Conservation (phyloP, 129 eudicot genomes). For the Ambrosia trifida region DNA sequence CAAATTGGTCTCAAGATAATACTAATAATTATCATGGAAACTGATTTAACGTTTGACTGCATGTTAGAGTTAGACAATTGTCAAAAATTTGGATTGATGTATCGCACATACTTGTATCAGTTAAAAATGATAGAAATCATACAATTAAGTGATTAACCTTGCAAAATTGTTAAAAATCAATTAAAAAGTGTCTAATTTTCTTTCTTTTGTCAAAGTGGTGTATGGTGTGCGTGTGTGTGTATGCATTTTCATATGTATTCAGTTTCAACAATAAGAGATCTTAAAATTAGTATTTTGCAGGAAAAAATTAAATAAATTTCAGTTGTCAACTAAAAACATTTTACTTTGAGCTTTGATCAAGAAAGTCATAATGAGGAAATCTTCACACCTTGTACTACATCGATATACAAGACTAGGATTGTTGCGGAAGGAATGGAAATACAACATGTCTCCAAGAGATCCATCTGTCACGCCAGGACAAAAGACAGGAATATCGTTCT, state of each 20-base stretch:
- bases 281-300: too few relatives aligned
- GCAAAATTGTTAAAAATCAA: conserved; percentile 1
- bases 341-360: conserved; percentile 13
- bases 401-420: conserved; percentile 84
- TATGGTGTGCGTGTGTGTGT: not conserved
- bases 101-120: not conserved
- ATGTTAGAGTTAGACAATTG: not conserved
- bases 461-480: conserved; percentile 97
- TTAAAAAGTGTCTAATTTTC: not conserved
- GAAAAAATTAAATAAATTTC: too few relatives aligned
- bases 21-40: not conserved
- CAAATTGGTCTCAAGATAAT: not conserved
- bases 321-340: too few relatives aligned
- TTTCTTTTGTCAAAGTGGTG: not conserved
- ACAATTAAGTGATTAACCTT: too few relatives aligned
- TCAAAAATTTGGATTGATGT: too few relatives aligned
- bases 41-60: not conserved
- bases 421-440: conserved; percentile 79
- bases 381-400: conserved; percentile 70
- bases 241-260: not conserved
- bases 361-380: not conserved
- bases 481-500: conserved; percentile 82
- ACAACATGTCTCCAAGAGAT: conserved; percentile 90
- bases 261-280: not conserved
- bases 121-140: not conserved